These are phyloP conservation scores for Amanita brunnescens DNA, from an alignment of 768 basidiomycete genomes.

Conservation along the genomic window DNA sequence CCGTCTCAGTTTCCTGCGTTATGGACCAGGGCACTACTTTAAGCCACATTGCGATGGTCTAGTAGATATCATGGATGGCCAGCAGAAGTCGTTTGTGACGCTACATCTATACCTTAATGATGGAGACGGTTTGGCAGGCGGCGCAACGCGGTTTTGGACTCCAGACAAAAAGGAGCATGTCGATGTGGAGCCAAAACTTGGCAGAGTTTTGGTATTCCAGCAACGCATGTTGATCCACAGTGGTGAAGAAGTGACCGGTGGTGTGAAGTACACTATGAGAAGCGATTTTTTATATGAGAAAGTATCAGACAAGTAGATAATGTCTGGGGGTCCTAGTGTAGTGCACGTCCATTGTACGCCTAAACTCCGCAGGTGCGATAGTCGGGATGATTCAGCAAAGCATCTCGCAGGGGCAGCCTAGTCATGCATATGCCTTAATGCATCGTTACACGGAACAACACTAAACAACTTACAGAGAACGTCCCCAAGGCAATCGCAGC, in stretches of 20 bases:
- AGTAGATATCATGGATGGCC: slow-evolving; percentile 18
- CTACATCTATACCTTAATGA: slow-evolving; percentile 35
- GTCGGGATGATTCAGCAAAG: neutral
- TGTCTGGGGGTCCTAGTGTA: neutral
- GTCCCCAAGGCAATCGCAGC: slow-evolving; percentile 1
- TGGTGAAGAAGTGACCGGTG: slow-evolving; percentile 25
- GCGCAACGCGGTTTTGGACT: slow-evolving; percentile 33
- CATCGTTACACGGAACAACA: neutral
- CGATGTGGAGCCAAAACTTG: slow-evolving; percentile 28
- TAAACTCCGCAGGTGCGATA: neutral
- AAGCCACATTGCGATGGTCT: slow-evolving; percentile 31
- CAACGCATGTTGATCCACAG: slow-evolving; percentile 31
- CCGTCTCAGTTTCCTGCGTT: slow-evolving; percentile 34
- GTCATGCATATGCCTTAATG: neutral
- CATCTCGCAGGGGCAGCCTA: slow-evolving; percentile 6
- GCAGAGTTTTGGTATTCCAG: slow-evolving; percentile 33
- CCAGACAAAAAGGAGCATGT: slow-evolving; percentile 24
- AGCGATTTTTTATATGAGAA: slow-evolving; percentile 30
- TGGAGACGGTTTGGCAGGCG: slow-evolving; percentile 20
- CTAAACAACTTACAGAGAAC: neutral
- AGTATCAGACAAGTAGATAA: neutral
- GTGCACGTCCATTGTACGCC: neutral
- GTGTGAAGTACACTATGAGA: slow-evolving; percentile 29
- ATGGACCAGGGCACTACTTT: slow-evolving; percentile 35
- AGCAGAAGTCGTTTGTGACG: slow-evolving; percentile 32